phyloP scores from a whole-genome alignment of 305 asterid species.

The Fraxinus dipetala region DNA sequence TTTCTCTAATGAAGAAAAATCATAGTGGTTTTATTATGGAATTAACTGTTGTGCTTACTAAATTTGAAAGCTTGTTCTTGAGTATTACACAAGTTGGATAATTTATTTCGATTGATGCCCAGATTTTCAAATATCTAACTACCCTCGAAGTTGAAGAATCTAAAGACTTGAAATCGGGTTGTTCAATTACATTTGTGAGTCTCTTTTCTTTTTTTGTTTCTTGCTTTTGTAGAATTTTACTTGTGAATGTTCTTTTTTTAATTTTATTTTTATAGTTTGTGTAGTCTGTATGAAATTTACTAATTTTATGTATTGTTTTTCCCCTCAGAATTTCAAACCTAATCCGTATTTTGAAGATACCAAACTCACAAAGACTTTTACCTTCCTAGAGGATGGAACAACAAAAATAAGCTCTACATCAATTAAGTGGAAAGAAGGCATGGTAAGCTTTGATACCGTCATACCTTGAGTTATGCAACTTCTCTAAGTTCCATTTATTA shows the following conservation, averaged over 20 bases:
- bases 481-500: neutral
- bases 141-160: constrained; percentile 22
- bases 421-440: constrained; percentile 28
- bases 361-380: constrained; percentile 21
- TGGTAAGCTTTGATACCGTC: constrained; percentile 8
- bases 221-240: neutral
- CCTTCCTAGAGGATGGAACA: constrained; percentile 21
- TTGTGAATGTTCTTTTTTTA: neutral
- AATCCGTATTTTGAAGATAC: constrained; percentile 25
- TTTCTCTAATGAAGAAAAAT: neutral
- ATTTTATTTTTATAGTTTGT: neutral
- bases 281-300: neutral
- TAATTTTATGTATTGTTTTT: neutral
- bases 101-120: neutral
- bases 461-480: neutral
- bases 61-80: neutral
- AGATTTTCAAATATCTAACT: constrained; percentile 20
- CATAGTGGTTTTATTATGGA: neutral
- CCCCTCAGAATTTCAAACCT: constrained; percentile 8
- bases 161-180: constrained; percentile 14
- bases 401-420: constrained; percentile 14
- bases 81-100: neutral
- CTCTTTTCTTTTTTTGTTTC: neutral
- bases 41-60: neutral
- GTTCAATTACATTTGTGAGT: constrained; percentile 22